Base-by-base conservation (phyloP, 768 basidiomycete species). In the Kwoniella heveanensis region DNA sequence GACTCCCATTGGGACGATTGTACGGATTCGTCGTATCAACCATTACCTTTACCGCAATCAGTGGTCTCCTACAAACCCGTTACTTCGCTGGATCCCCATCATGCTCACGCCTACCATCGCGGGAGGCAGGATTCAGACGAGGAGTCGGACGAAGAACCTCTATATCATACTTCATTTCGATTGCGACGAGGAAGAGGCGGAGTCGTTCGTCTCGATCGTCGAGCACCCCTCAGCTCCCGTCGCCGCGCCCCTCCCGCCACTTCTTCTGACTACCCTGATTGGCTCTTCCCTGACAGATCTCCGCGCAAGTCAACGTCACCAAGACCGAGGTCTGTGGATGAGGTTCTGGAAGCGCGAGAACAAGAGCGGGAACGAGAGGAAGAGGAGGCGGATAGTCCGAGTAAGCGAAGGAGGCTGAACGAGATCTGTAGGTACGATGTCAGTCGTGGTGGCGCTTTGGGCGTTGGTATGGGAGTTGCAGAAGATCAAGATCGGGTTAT, bases 1-100 rank as follows among this genome's bases (percentile, higher is more conserved):
- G 90, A 93, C 71, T 85, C 87, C 53, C 85, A 86, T 54, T 95
- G 91, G 88, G 93, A 95, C 69, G 93, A 97, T 74, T 83, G 84
- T 56, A 84, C 91, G 67, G 93, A 96, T 80, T 62, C 85, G 65
- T 83, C 88, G 1, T 93, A 88, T 73, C 89, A 92, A 74, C 82
- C 86, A 5, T 82, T 84, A 0, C 84, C 85, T 0, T 78, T 83
- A 0, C 81, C 90, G 0, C 85, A 85, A 36, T 79, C 87, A 2
- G 85, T 63, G 3, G 74, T 77, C 4, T 77, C 71, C 64, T 80
- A 66, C 54, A 71, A 71, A 55, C 68, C 70, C 51, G 50, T 59
- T 54, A 76, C 54, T 39, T 70, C 64, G 64, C 86, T 56, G 84
- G 88, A 54, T 82, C 88, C 49, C 3, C 64, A 60, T 21, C 36